These are phyloP conservation scores for Chamaenerion angustifolium DNA, from an alignment of 345 rosid genomes.

Conservation along the genomic window DNA sequence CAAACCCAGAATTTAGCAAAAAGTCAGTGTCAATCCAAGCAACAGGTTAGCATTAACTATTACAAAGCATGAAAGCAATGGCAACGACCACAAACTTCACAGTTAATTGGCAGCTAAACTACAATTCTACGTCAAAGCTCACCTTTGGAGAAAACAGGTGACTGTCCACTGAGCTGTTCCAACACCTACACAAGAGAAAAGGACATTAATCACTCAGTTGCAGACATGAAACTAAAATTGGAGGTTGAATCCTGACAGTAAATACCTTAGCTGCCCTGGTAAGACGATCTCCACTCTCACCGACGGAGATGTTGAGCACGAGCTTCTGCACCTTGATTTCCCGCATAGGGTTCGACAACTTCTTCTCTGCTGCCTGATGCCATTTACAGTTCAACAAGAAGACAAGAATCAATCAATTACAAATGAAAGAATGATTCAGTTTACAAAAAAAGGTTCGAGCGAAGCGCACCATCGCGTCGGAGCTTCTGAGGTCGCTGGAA, in stretches of 20 bases:
- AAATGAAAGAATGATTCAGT: background rate
- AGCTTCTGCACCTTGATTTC: constrained; percentile 93
- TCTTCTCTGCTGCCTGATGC: constrained; percentile 79
- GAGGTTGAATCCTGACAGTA: background rate
- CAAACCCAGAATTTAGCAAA: too few relatives aligned
- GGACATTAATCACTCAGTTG: background rate
- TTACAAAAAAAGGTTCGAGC: background rate
- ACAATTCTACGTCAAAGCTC: background rate
- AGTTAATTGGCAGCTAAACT: too few relatives aligned
- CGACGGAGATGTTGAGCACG: constrained; percentile 95
- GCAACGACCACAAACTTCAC: too few relatives aligned
- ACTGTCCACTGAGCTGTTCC: constrained; percentile 88
- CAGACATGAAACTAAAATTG: background rate
- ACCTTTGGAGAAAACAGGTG: constrained; percentile 95
- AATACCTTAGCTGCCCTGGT: constrained; percentile 90
- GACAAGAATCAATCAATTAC: background rate
- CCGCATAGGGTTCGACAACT: constrained; percentile 91
- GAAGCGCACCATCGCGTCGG: constrained; percentile 6
- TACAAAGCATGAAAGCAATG: too few relatives aligned
- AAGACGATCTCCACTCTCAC: constrained; percentile 95
- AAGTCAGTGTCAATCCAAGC: too few relatives aligned
- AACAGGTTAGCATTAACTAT: too few relatives aligned
- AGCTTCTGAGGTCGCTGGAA: background rate
- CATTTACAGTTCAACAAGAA: background rate
- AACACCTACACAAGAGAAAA: constrained; percentile 27